Percentiles rank a stretch among this genome's conserved stretches.
Conservation (phyloP, 192 early-diverging fungal genomes). For the Entomortierella lignicola region DNA sequence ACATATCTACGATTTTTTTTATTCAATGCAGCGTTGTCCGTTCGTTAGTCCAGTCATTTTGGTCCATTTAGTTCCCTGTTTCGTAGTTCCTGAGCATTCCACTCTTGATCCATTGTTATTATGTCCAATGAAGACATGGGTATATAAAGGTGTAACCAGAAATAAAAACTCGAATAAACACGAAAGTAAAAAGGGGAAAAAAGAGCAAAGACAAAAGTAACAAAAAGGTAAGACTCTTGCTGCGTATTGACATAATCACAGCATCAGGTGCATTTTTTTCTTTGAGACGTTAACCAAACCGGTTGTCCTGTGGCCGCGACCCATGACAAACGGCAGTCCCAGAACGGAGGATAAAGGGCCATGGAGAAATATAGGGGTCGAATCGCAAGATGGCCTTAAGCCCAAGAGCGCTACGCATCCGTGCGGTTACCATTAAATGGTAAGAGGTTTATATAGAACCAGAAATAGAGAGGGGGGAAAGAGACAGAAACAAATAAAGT, state of each 20-base stretch:
- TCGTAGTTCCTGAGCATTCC: not conserved
- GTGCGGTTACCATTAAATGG: slow-evolving; percentile 5
- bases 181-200: slow-evolving; percentile 2
- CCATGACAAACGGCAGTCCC: not conserved
- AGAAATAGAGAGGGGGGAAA: not conserved
- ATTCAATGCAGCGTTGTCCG: slow-evolving; percentile 2
- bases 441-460: not conserved
- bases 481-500: slow-evolving; percentile 29
- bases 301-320: slow-evolving; percentile 4
- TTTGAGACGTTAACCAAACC: slow-evolving; percentile 5
- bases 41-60: slow-evolving; percentile 10
- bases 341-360: not conserved
- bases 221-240: slow-evolving; percentile 7
- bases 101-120: not conserved
- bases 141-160: not conserved
- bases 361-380: not conserved
- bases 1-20: slow-evolving; percentile 68
- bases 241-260: not conserved
- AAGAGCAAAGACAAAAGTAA: not conserved
- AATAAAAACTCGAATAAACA: slow-evolving; percentile 3
- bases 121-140: not conserved
- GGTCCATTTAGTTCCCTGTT: not conserved
- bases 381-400: not conserved
- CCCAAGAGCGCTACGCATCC: not conserved
- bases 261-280: not conserved